Conservation (phyloP, 352 stramenopile genomes). For the Phytophthora agathidicida region DNA sequence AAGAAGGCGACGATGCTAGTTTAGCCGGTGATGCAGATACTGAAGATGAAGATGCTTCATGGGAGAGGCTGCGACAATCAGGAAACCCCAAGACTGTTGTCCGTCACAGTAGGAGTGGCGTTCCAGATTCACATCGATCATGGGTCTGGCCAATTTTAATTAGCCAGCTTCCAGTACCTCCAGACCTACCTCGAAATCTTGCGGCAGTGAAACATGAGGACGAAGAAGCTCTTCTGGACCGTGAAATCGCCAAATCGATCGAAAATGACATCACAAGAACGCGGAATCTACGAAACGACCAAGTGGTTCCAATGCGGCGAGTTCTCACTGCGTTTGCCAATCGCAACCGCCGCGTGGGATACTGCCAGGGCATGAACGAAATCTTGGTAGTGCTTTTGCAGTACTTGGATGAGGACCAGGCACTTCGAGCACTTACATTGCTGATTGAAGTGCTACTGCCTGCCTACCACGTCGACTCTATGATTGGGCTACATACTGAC, state of each 20-base stretch:
- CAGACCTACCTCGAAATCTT: slow-evolving; percentile 45
- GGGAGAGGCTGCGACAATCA: slow-evolving; percentile 47
- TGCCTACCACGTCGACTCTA: slow-evolving; percentile 84
- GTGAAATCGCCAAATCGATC: slow-evolving; percentile 78
- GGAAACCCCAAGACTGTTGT: slow-evolving; percentile 39
- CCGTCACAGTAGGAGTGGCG: slow-evolving; percentile 52
- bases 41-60: slow-evolving; percentile 44
- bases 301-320: slow-evolving; percentile 63
- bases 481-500: slow-evolving; percentile 86
- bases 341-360: slow-evolving; percentile 78
- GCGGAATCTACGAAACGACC: slow-evolving; percentile 56
- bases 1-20: slow-evolving; percentile 31
- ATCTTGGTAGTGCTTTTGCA: slow-evolving; percentile 75
- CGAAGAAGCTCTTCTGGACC: slow-evolving; percentile 56
- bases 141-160: slow-evolving; percentile 84
- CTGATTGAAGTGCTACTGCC: slow-evolving; percentile 80
- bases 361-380: slow-evolving; percentile 90
- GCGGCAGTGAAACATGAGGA: slow-evolving; percentile 33
- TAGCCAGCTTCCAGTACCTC: slow-evolving; percentile 40
- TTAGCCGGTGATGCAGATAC: slow-evolving; percentile 27
- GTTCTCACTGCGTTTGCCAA: slow-evolving; percentile 78
- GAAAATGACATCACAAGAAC: slow-evolving; percentile 84
- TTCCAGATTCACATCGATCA: slow-evolving; percentile 65
- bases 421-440: slow-evolving; percentile 64
- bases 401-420: slow-evolving; percentile 68